Conservation (phyloP, 139 green algal species). For the Auxenochlorella pyrenoidosa region DNA sequence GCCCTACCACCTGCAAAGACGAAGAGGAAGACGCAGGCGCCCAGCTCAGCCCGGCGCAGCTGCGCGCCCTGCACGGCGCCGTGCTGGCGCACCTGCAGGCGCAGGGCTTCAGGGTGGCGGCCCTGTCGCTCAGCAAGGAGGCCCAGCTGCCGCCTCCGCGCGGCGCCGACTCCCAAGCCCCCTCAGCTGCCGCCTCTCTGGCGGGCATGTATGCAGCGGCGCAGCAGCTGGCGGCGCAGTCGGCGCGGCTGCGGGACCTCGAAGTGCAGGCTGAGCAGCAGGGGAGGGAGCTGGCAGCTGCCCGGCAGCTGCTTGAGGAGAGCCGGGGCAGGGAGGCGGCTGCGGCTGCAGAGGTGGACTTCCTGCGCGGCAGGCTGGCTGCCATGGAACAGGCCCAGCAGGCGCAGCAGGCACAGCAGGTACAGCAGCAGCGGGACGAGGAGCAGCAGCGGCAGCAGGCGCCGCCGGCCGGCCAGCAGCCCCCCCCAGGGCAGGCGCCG, state of each 20-base stretch:
- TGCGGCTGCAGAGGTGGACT: background rate
- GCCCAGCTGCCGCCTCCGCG: background rate
- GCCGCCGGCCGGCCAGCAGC: background rate
- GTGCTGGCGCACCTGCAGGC: slow-evolving; percentile 6
- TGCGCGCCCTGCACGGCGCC: background rate
- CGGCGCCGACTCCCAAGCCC: background rate
- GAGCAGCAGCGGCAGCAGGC: background rate
- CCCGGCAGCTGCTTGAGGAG: background rate
- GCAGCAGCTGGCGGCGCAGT: background rate
- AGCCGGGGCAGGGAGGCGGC: background rate
- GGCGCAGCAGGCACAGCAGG: background rate
- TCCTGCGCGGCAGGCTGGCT: background rate
- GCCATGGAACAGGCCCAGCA: background rate
- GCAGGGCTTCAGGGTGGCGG: background rate
- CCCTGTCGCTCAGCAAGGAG: background rate
- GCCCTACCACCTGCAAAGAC: no score
- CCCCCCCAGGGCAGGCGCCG: no score
- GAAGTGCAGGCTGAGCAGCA: background rate
- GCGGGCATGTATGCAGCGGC: background rate
- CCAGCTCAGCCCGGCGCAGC: background rate
- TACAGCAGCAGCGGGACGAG: background rate
- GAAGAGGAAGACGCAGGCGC: no score
- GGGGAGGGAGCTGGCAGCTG: background rate
- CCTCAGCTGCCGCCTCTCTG: background rate
- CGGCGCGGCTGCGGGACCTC: background rate